These are phyloP conservation scores for Fusarium cicatricum DNA, from an alignment of 2,329 filamentous ascomycete genomes.

Conservation along the genomic window DNA sequence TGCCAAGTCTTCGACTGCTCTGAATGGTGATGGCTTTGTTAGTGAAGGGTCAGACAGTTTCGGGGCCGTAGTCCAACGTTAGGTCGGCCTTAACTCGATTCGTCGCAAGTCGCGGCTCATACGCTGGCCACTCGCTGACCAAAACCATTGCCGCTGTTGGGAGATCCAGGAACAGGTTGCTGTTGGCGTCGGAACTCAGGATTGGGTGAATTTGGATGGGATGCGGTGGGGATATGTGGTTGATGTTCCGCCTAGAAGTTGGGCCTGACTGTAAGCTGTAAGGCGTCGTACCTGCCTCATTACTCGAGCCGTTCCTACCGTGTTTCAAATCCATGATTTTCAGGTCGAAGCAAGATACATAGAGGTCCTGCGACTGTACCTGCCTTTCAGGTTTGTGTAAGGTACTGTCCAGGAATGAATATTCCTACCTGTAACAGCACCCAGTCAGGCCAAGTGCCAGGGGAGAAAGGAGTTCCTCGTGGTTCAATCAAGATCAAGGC, in stretches of 20 bases:
- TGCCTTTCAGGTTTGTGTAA: neutral
- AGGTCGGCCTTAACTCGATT: neutral
- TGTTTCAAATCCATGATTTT: neutral
- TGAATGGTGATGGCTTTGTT: neutral
- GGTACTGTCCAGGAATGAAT: neutral
- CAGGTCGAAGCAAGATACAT: neutral
- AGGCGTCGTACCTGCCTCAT: conserved; percentile 8
- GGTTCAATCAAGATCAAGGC: conserved; percentile 8
- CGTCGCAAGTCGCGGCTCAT: neutral
- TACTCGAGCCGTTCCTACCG: neutral
- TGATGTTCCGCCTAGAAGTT: neutral
- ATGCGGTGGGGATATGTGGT: conserved; percentile 5
- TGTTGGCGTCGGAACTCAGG: conserved; percentile 2
- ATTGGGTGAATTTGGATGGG: conserved; percentile 5
- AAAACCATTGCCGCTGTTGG: conserved; percentile 19
- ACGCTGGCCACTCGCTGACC: conserved; percentile 15
- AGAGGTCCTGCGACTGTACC: neutral
- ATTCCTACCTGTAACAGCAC: neutral
- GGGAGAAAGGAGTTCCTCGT: neutral
- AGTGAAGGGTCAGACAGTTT: neutral
- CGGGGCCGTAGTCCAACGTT: neutral
- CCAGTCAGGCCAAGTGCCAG: neutral
- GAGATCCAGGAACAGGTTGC: conserved; percentile 6
- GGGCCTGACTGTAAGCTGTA: conserved; percentile 2
- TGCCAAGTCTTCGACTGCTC: neutral